Conservation (phyloP, 768 basidiomycete genomes). For the Calocybe cyanea region DNA sequence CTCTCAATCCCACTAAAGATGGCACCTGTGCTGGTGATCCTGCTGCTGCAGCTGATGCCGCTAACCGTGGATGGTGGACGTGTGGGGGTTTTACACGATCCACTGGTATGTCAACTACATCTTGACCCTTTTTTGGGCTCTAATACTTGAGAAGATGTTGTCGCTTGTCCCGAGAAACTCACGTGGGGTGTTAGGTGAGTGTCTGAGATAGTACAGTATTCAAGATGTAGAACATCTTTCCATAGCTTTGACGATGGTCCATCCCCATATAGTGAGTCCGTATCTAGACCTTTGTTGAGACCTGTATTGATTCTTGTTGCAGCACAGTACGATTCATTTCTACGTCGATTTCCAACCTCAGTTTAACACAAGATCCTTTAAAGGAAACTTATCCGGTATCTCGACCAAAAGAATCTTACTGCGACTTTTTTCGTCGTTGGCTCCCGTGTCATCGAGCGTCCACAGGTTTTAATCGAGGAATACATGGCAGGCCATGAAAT, state of each 20-base stretch:
- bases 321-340: slow-evolving; percentile 20
- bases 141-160: slow-evolving; percentile 43
- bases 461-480: slow-evolving; percentile 70
- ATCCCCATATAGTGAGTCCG: slow-evolving; percentile 70
- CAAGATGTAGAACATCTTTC: not conserved
- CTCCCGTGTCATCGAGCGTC: slow-evolving; percentile 77
- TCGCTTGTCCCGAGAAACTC: slow-evolving; percentile 59
- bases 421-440: slow-evolving; percentile 94
- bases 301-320: slow-evolving; percentile 7
- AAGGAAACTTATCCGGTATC: slow-evolving; percentile 69
- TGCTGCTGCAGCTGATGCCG: slow-evolving; percentile 48
- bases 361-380: not conserved
- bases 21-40: slow-evolving; percentile 68
- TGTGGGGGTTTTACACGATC: slow-evolving; percentile 68
- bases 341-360: not conserved
- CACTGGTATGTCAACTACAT: slow-evolving; percentile 29
- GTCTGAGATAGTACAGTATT: not conserved
- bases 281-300: not conserved
- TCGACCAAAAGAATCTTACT: slow-evolving; percentile 55
- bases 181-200: slow-evolving; percentile 72
- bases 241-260: slow-evolving; percentile 85
- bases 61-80: slow-evolving; percentile 86
- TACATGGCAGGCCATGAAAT: slow-evolving; percentile 81
- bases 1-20: slow-evolving; percentile 56
- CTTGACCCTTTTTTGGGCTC: not conserved